A percentile compares a stretch with the other conserved stretches of the same genome.
These are phyloP conservation scores for Dioscorea zingiberensis DNA, from an alignment of 106 monocot species.

Conservation along the genomic window DNA sequence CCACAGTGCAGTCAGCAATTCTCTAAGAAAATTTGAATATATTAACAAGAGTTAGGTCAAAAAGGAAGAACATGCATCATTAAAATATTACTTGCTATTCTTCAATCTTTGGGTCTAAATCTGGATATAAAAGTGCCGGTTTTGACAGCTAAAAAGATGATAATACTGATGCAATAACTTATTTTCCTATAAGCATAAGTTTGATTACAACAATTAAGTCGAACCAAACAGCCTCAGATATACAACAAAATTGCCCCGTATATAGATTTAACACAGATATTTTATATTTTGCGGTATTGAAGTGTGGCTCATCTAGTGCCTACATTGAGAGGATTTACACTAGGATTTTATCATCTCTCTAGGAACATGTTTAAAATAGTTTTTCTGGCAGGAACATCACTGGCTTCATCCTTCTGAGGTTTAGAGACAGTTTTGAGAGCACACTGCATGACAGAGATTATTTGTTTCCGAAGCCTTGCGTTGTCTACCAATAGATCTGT, in stretches of 20 bases:
- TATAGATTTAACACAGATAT: background rate
- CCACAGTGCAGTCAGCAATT: too few species aligned
- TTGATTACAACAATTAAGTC: background rate
- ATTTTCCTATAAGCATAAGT: background rate
- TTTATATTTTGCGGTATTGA: background rate
- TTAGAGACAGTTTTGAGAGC: conserved; percentile 33
- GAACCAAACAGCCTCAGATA: background rate
- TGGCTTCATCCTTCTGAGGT: conserved; percentile 45
- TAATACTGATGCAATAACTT: background rate
- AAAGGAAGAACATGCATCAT: background rate
- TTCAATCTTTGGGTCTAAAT: background rate
- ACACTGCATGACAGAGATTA: conserved; percentile 51
- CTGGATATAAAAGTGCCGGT: background rate
- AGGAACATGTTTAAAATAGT: conserved; percentile 56
- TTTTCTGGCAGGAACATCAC: conserved; percentile 28
- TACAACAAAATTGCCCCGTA: background rate
- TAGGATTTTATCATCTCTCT: conserved; percentile 24
- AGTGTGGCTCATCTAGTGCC: background rate
- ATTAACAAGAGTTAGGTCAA: background rate
- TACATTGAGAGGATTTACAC: conserved; percentile 22
- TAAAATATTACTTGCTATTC: background rate
- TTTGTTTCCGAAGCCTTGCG: conserved; percentile 63
- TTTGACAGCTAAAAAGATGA: background rate
- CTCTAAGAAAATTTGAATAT: background rate
- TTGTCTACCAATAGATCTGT: conserved; percentile 62